A percentile compares a stretch with the other conserved stretches of the same genome.
phyloP scores from a whole-genome alignment of 768 basidiomycete species.

The Trametes gibbosa region DNA sequence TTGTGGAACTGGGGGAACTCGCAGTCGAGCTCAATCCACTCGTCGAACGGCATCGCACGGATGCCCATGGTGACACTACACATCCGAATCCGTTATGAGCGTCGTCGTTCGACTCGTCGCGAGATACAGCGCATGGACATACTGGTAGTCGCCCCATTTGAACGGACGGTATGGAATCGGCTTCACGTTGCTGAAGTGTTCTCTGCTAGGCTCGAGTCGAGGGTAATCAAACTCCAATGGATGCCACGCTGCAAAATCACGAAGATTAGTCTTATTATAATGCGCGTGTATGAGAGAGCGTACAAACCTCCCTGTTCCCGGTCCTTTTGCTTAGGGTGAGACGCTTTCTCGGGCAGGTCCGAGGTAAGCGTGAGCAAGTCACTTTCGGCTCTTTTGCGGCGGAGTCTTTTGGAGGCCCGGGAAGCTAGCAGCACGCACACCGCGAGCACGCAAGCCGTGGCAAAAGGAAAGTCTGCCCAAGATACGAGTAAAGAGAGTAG shows the following conservation, averaged over 20 bases:
- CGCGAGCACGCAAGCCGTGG: background rate
- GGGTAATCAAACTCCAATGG: slow-evolving; percentile 54
- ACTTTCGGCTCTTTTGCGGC: background rate
- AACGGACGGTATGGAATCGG: slow-evolving; percentile 68
- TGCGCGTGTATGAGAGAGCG: background rate
- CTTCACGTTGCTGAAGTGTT: slow-evolving; percentile 42
- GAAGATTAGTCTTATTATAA: too few species aligned
- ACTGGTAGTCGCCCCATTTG: slow-evolving; percentile 63
- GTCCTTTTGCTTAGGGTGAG: background rate
- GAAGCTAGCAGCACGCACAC: background rate
- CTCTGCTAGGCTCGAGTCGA: slow-evolving; percentile 38
- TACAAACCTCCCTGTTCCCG: slow-evolving; percentile 7
- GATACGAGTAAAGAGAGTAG: background rate
- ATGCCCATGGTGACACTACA: slow-evolving; percentile 68
- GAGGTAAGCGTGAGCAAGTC: background rate
- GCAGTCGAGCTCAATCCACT: slow-evolving; percentile 75
- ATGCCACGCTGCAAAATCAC: slow-evolving; percentile 44
- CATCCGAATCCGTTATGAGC: background rate
- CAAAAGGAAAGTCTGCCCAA: background rate
- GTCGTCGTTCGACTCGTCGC: background rate
- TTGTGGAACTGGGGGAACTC: slow-evolving; percentile 52
- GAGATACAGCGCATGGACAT: slow-evolving; percentile 17
- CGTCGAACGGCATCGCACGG: slow-evolving; percentile 61
- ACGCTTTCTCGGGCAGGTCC: background rate
- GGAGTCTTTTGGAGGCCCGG: background rate